Evolutionary conservation across 2,329 filamentous ascomycete genomes (phyloP), one percentile per base, ranked within the genome.

Genomic region (Venturia nashicola): DNA sequence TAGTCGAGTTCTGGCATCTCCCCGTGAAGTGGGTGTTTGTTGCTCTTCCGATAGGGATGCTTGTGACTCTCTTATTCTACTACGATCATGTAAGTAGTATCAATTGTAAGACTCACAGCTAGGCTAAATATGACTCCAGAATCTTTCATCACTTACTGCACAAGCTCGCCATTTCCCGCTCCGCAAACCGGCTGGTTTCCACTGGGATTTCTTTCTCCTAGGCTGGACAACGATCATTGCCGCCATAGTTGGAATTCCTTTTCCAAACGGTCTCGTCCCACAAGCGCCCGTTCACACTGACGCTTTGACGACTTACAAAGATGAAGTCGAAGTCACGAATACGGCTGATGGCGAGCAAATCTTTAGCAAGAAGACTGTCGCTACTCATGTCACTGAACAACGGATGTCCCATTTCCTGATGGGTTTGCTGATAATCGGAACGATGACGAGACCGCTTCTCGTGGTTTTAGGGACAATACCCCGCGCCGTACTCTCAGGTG

Each of bases 11-110:
- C 70, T 94, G 90, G 90, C 81, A 93, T 68, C 80, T 95, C 63
- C 78, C 78, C 57, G 84, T 88, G 6, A 82, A 80, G 0, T 86
- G 95, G 64, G 80, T 94, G 7, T 96, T 96, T 71, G 79, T 91
- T 54, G 91, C 91, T 1, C 82, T 95, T n/a, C 91, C 91, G 0
- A 96, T 96, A 76, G 91, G 90, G 0, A 71, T 95, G 42, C 78
- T 96, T 1, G 78, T 96, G 18, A 96, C 91, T 0, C 86, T 95
- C 27, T 76, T 96, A 5, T 96, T 96, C 72, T 95, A 88, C 78
- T 95, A 94, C 72, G 91, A 95, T 71, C 91, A 95, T 71, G 95
- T 94, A 62, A 65, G 66, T 67, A 23, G n/a, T 32, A 32, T 4
- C 20, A 34, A 1, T 27, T 27, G 27, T 4, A 27, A 27, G 2